These are phyloP conservation scores for Boeremia exigua DNA, from an alignment of 2,329 filamentous ascomycete genomes.

Conservation along the genomic window DNA sequence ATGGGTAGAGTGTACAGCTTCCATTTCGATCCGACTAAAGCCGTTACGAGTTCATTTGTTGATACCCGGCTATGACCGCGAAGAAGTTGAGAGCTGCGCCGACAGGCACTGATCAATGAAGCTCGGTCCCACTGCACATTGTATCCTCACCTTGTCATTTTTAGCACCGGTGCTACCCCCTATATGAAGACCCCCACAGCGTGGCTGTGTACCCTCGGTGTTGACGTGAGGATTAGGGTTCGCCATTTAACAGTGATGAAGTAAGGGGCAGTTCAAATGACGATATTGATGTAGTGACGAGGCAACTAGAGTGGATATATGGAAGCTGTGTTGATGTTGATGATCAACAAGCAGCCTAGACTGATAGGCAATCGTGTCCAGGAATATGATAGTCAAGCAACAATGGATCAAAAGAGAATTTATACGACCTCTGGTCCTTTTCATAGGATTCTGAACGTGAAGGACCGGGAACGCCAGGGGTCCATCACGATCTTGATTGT, in stretches of 20 bases:
- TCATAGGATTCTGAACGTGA: background rate
- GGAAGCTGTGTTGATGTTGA: background rate
- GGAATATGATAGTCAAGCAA: too few relatives aligned
- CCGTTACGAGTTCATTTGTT: background rate
- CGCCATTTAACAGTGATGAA: background rate
- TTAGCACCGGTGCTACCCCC: background rate
- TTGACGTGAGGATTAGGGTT: background rate
- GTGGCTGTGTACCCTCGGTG: constrained; percentile 3
- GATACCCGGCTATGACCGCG: background rate
- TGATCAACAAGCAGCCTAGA: background rate
- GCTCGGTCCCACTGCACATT: background rate
- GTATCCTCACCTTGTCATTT: background rate
- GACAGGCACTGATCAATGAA: background rate
- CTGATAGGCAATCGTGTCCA: too few relatives aligned
- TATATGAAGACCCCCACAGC: constrained; percentile 7
- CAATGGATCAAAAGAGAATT: background rate
- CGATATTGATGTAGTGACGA: too few relatives aligned
- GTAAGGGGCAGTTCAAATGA: background rate
- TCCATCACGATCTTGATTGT: background rate
- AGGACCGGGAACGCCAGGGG: background rate
- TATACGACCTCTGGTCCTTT: background rate
- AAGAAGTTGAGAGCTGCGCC: background rate
- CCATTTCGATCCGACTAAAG: background rate
- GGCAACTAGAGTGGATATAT: background rate
- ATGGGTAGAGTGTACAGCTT: too few relatives aligned